Evolutionary conservation across 2,329 filamentous ascomycete species (phyloP).

Genomic region (Monosporascus sp.): DNA sequence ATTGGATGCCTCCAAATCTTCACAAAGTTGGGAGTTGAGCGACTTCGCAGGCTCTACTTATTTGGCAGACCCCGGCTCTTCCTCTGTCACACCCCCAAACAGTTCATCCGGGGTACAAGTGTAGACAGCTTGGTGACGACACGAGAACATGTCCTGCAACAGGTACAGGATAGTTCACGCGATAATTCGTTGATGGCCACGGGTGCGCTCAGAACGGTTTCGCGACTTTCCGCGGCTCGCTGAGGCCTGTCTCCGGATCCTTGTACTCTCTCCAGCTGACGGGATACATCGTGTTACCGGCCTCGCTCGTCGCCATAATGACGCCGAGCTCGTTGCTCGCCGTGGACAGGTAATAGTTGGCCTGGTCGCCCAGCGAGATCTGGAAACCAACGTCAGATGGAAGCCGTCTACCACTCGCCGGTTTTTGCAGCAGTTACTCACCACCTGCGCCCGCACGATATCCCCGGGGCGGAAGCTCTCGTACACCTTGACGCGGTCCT

Average conservation of each 20-base stretch:
- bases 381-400: constrained; percentile 23
- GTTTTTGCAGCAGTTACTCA: constrained; percentile 36
- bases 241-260: constrained; percentile 71
- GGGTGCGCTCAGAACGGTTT: constrained; percentile 67
- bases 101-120: too few relatives aligned
- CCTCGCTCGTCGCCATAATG: constrained; percentile 85
- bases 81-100: too few relatives aligned
- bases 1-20: too few relatives aligned
- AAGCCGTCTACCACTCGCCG: constrained; percentile 3
- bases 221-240: constrained; percentile 85
- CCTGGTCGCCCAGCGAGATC: constrained; percentile 89
- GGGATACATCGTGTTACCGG: constrained; percentile 85
- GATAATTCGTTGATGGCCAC: neutral
- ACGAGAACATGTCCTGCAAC: too few relatives aligned
- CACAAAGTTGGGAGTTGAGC: too few relatives aligned
- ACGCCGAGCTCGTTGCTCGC: constrained; percentile 89
- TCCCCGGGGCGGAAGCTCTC: constrained; percentile 92
- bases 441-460: constrained; percentile 79
- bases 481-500: constrained; percentile 86
- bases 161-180: too few relatives aligned
- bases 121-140: too few relatives aligned
- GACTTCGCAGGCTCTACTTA: too few relatives aligned
- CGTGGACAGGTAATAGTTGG: constrained; percentile 92
- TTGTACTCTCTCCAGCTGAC: constrained; percentile 93
- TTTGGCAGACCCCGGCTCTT: too few relatives aligned